These are phyloP conservation scores for Cryptococcus floricola DNA, from an alignment of 1,284 basidiomycete genomes.

Conservation along the genomic window DNA sequence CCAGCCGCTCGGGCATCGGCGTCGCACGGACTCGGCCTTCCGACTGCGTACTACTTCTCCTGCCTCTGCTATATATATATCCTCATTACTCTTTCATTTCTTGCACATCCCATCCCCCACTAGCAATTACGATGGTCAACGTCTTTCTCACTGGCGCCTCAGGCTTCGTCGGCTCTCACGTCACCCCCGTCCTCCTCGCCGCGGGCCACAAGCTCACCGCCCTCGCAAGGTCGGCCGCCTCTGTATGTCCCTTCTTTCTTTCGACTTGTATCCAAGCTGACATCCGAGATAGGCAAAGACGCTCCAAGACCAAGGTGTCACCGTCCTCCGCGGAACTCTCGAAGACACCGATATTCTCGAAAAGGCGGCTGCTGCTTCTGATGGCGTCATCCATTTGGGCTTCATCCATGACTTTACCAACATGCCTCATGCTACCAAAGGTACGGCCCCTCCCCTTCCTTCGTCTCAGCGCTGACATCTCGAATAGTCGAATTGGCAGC, in stretches of 20 bases:
- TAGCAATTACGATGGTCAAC: too few species aligned
- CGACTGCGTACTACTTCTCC: too few species aligned
- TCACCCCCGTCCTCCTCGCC: slow-evolving; percentile 21
- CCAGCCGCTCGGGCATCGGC: too few species aligned
- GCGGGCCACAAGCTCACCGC: slow-evolving; percentile 29
- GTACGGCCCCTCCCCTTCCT: neutral
- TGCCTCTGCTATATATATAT: too few species aligned
- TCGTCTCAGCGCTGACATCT: too few species aligned
- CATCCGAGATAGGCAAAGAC: slow-evolving; percentile 3
- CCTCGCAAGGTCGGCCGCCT: slow-evolving; percentile 24
- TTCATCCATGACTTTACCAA: slow-evolving; percentile 26
- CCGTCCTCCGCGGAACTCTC: slow-evolving; percentile 17
- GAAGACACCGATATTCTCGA: slow-evolving; percentile 25
- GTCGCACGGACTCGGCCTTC: too few species aligned
- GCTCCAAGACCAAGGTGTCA: slow-evolving; percentile 18
- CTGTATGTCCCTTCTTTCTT: slow-evolving; percentile 7
- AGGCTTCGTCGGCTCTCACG: slow-evolving; percentile 26
- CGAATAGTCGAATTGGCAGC: slow-evolving; percentile 6
- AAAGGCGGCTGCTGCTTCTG: slow-evolving; percentile 17
- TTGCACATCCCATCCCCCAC: too few species aligned
- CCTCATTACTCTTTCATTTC: too few species aligned
- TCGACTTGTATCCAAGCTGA: neutral
- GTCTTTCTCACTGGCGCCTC: slow-evolving; percentile 21
- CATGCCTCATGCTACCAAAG: slow-evolving; percentile 1
- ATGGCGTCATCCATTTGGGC: slow-evolving; percentile 35